Base-by-base conservation (phyloP, 2,329 filamentous ascomycete genomes). In the Aspergillus sp. region DNA sequence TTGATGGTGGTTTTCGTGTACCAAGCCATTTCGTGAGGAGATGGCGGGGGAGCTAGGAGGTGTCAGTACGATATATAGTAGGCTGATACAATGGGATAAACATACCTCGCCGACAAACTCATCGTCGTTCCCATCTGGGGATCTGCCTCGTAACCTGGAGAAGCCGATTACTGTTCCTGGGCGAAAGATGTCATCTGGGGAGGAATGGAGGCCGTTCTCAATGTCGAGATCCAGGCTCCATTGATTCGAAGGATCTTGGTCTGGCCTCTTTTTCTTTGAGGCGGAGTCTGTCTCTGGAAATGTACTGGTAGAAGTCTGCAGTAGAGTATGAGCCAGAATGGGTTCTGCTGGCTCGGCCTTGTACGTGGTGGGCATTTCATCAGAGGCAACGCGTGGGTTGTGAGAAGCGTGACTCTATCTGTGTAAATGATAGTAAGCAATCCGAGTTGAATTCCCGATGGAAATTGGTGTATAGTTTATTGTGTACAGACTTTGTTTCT, bases 71-170 rank as follows among this genome's bases (percentile, higher is more conserved):
- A 23, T 31, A 35, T 6, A 12, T n/a, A 25, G 6, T 4, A 14
- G 27, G 27, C 9, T 12, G 7, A 21, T 53, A 47, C 3, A 11
- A 12, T n/a, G 17, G 45, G 14, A 17, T 37, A 3, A 25, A 14
- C 60, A 39, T 64, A 74, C 73, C 66, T 72, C 65, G 39, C 67
- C 70, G 44, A 74, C 60, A 23, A 65, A 65, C 45, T 72, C 66
- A 55, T 60, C 53, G 8, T 63, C 67, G 27, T 73, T 64, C 15
- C 57, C 63, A 19, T 68, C 63, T 8, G 60, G 64, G 37, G 52
- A 60, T 59, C 57, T 63, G 33, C 55, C 55, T 50, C 63, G 65
- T 23, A 73, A 55, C 31, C 62, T 64, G 6, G 73, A 76, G 51
- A 76, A 68, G 0, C 72, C 72, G 21, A 73, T 66, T 11, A 73